Evolutionary conservation across 805 yeast species (phyloP), one percentile per base, ranked within the genome.

Genomic region (Zygosaccharomyces bailii): DNA sequence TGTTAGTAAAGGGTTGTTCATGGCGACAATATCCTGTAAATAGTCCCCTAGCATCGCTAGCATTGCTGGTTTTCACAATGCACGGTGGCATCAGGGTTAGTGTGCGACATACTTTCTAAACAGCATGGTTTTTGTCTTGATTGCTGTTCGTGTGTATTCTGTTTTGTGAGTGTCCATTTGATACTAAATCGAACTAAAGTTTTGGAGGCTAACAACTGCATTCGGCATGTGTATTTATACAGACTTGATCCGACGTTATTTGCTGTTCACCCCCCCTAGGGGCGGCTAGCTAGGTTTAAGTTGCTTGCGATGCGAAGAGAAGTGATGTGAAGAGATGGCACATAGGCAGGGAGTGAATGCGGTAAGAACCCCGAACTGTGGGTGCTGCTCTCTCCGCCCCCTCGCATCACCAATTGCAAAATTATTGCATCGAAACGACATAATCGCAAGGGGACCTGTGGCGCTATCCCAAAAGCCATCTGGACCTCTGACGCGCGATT

Each of bases 401-500:
- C 39, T 19, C 30, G 29, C 29, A 36, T 21, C n/a, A n/a, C n/a
- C n/a, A n/a, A n/a, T n/a, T n/a, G n/a, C n/a, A n/a, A n/a, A n/a
- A n/a, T n/a, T n/a, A n/a, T n/a, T n/a, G n/a, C 30, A 8, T 25
- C 30, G 31, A 27, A 27, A 11, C 14, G 4, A n/a, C 31, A n/a
- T 27, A n/a, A 27, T 27, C 24, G 36, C 36, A 33, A 18, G 24
- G 21, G 24, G 36, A 10, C 24, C 13, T 27, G 31, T n/a, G 31
- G 31, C 37, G 34, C 25, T 14, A 19, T 25, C 33, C 25, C 25
- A 21, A n/a, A n/a, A 5, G 8, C 25, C 14, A 27, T 10, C 31
- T 27, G 31, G 31, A 27, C 31, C 6, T 27, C 42, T 36, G 23
- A 18, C 33, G 37, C 33, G 37, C 16, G 41, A 42, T 42, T 49